A percentile compares a stretch with the other conserved stretches of the same genome.
Evolutionary conservation across 306 rosid species (phyloP).

Genomic region (Acacia melanoxylon): DNA sequence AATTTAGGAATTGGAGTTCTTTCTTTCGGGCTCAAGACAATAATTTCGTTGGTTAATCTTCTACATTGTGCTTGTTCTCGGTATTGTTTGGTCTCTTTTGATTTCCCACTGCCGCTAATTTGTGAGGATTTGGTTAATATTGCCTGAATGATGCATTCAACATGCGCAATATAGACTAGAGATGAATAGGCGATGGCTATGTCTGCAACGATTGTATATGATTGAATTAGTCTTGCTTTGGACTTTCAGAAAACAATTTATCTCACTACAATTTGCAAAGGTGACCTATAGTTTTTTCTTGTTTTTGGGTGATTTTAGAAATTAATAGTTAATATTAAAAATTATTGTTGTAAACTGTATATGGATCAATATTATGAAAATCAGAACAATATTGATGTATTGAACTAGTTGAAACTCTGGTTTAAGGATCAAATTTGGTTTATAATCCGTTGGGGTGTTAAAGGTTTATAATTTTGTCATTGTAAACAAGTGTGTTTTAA

Average conservation of each 20-base stretch:
- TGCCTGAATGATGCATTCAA: not conserved
- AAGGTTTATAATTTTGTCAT: not conserved
- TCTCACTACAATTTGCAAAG: not conserved
- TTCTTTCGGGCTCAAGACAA: no score
- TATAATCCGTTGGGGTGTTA: not conserved
- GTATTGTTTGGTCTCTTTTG: slow-evolving; percentile 75
- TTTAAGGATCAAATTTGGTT: not conserved
- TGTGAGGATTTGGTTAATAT: not conserved
- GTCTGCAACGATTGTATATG: not conserved
- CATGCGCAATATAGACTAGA: not conserved
- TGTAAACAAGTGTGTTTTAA: no score
- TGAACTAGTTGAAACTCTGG: not conserved
- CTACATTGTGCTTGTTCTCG: slow-evolving; percentile 64
- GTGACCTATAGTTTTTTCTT: not conserved
- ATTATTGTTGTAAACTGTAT: not conserved
- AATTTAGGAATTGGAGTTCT: no score
- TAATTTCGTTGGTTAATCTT: no score
- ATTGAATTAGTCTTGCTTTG: not conserved
- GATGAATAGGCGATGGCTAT: not conserved
- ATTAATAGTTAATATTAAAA: not conserved
- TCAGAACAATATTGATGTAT: not conserved
- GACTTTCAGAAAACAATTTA: not conserved
- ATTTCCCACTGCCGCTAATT: not conserved
- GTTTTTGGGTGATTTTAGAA: not conserved
- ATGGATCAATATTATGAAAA: not conserved